A percentile compares a stretch with the other conserved stretches of the same genome.
These are phyloP conservation scores for Paecilomyces dactylethromorphus DNA, from an alignment of 2,329 filamentous ascomycete genomes.

Conservation along the genomic window DNA sequence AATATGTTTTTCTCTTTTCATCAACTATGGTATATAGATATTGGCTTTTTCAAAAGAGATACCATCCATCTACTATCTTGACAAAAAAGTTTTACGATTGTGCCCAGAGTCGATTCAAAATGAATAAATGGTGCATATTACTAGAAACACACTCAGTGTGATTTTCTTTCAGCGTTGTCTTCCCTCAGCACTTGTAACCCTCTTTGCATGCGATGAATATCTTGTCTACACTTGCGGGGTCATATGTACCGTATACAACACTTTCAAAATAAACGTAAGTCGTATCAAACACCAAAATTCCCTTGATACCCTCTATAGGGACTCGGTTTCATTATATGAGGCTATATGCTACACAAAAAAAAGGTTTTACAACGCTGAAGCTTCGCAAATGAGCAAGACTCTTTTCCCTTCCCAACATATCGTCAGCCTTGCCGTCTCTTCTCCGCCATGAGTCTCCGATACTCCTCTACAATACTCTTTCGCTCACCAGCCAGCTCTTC, in stretches of 20 bases:
- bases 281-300: background rate
- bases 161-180: too few relatives aligned
- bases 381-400: background rate
- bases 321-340: background rate
- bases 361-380: background rate
- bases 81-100: background rate
- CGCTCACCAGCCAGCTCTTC: slow-evolving; percentile 67
- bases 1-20: slow-evolving; percentile 9
- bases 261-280: background rate
- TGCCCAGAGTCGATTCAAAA: background rate
- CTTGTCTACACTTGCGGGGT: background rate
- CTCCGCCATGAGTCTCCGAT: slow-evolving; percentile 62
- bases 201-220: background rate
- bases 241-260: background rate
- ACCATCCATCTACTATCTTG: background rate
- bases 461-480: slow-evolving; percentile 65
- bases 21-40: slow-evolving; percentile 3
- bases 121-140: too few relatives aligned
- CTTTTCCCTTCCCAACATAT: background rate
- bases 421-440: slow-evolving; percentile 27
- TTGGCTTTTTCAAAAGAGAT: slow-evolving; percentile 3
- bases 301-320: background rate
- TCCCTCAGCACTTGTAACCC: background rate
- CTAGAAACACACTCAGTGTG: too few relatives aligned
- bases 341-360: background rate